Evolutionary conservation across 2,329 filamentous ascomycete genomes (phyloP).

Genomic region (Botrytis sinoallii): DNA sequence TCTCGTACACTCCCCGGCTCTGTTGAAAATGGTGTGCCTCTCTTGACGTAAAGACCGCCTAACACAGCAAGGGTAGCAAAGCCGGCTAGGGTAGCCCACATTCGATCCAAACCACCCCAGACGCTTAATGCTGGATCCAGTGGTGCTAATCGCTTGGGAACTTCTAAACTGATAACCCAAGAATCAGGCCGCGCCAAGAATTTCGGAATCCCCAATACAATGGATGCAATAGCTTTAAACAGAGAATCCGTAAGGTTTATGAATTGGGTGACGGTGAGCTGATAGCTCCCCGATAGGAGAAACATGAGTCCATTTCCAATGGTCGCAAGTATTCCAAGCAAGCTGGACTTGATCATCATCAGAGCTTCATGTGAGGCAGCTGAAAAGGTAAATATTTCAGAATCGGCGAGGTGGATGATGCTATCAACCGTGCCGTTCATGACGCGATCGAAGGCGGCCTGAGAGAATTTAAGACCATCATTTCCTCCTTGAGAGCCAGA

Average conservation of each 20-base stretch:
- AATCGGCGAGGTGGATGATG: conserved; percentile 44
- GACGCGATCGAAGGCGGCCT: conserved; percentile 39
- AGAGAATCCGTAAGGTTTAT: neutral
- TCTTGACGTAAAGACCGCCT: conserved; percentile 75
- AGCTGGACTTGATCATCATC: conserved; percentile 54
- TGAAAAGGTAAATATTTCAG: conserved; percentile 74
- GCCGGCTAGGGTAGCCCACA: conserved; percentile 73
- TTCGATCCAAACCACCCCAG: conserved; percentile 64
- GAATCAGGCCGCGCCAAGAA: conserved; percentile 47
- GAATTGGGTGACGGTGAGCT: conserved; percentile 26
- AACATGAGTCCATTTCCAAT: conserved; percentile 44
- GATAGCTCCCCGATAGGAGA: conserved; percentile 46
- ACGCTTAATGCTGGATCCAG: conserved; percentile 58
- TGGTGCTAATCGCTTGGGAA: conserved; percentile 40
- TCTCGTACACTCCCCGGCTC: conserved; percentile 51
- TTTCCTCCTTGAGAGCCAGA: conserved; percentile 16
- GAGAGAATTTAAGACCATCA: conserved; percentile 29
- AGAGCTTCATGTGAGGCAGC: conserved; percentile 71
- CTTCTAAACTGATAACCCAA: conserved; percentile 58
- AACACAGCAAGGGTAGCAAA: conserved; percentile 74
- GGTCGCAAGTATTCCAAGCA: conserved; percentile 43
- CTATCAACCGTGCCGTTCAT: conserved; percentile 50
- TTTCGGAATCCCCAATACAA: conserved; percentile 38
- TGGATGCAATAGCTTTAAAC: neutral
- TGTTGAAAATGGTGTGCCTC: conserved; percentile 65